Base-by-base conservation (phyloP, 139 green algal species). In the Mychonastes homosphaera region DNA sequence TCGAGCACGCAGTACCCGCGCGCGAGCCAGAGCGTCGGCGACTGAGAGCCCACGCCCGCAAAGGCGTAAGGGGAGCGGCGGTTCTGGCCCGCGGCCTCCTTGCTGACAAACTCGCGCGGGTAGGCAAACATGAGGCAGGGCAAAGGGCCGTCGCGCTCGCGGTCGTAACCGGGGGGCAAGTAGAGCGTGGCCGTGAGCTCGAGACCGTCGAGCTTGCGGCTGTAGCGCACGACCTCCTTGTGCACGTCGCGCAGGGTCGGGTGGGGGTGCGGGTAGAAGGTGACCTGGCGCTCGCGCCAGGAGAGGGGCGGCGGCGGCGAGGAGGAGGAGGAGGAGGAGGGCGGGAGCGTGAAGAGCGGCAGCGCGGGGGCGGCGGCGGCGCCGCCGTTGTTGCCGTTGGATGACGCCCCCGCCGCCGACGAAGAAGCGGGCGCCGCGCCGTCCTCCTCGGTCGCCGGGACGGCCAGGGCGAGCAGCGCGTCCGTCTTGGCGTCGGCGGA, bases 41-140 rank as follows among this genome's bases (percentile, higher is more conserved):
- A 90, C 24, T 67, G 69, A 18, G 64, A 58, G 24, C 84, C 84
- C 57, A 99, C 90, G 62, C 75, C 83, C 3, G 72, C 68, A 67
- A 99, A 99, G 43, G 84, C 65, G 74, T 92, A 74, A 0, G 92
- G 89, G 2, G 76, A 90, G 46, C 75, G 70, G 10, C 77, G 72
- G 65, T 97, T 75, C 80, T 98, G 92, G 5, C 90, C 89, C 0
- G 92, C 92, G 0, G 92, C 84, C 23, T 96, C 92, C 71, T 89
- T 91, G 53, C 63, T 79, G 63, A 95, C 95, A 72, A 82, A 95
- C 65, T 94, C 83, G 1, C 83, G 60, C 0, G 92, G 92, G 68
- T 97, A 98, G 8, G 88, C 87, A 89, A 90, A 99, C 34, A 97
- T 56, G 30, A 99, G 61, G 65, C 78, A 89, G 8, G 89, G 89